These are phyloP conservation scores for Rhodotorula taiwanensis DNA, from an alignment of 768 basidiomycete genomes.

Conservation along the genomic window DNA sequence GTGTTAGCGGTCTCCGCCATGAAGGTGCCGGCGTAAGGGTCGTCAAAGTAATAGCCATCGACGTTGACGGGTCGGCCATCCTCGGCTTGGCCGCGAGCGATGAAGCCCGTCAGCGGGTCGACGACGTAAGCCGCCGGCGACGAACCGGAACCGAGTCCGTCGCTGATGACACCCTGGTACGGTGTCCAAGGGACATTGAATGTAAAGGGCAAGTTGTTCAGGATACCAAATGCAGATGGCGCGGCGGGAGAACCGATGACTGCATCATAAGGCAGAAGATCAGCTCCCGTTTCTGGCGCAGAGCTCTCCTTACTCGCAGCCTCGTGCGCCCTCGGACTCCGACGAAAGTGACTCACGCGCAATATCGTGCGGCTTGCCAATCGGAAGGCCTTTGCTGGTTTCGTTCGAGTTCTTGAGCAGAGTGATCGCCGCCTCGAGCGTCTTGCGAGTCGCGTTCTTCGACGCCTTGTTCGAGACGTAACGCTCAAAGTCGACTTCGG, in stretches of 20 bases:
- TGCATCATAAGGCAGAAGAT: not conserved
- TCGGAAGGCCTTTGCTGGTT: conserved; percentile 7
- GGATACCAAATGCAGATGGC: conserved; percentile 36
- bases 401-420: conserved; percentile 30
- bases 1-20: too few species aligned
- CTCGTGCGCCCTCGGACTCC: too few species aligned
- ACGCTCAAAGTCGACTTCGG: not conserved
- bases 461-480: not conserved
- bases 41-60: conserved; percentile 17
- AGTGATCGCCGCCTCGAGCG: conserved; percentile 15
- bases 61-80: conserved; percentile 1
- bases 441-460: conserved; percentile 9
- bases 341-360: not conserved
- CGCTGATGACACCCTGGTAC: not conserved
- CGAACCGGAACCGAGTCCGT: conserved; percentile 44
- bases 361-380: conserved; percentile 5
- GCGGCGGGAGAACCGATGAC: conserved; percentile 20
- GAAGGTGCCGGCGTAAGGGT: too few species aligned
- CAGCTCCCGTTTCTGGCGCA: not conserved
- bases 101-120: conserved; percentile 43
- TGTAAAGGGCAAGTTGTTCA: not conserved
- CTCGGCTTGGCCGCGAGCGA: conserved; percentile 35
- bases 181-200: not conserved
- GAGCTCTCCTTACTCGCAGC: too few species aligned
- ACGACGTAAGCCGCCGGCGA: conserved; percentile 41